These are phyloP conservation scores for sunflower (Helianthus annuus) DNA, from an alignment of 129 eudicot genomes.

Conservation along the genomic window HanXRQr2.0-SUNRISE NC_035448.2:153207637-153208136, in stretches of 20 bases:
- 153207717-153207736: too few species aligned
- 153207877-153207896: background rate
- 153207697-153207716: too few species aligned
- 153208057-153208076: constrained; percentile 39
- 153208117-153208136: background rate
- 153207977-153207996: constrained; percentile 58
- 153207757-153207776: constrained; percentile 16
- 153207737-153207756: background rate
- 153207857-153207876: constrained; percentile 7
- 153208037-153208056: constrained; percentile 48
- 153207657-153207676: too few species aligned
- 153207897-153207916: constrained; percentile 38
- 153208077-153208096: background rate
- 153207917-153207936: constrained; percentile 38
- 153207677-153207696: too few species aligned
- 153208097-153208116: too few species aligned
- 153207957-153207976: constrained; percentile 35
- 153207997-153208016: constrained; percentile 58
- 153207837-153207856: background rate
- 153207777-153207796: background rate
- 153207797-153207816: background rate
- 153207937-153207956: constrained; percentile 37
- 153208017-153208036: constrained; percentile 67
- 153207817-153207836: constrained; percentile 9
- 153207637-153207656: too few species aligned